phyloP scores from a whole-genome alignment of 176 grass and related monocot species.

The Olyra latifolia region DNA sequence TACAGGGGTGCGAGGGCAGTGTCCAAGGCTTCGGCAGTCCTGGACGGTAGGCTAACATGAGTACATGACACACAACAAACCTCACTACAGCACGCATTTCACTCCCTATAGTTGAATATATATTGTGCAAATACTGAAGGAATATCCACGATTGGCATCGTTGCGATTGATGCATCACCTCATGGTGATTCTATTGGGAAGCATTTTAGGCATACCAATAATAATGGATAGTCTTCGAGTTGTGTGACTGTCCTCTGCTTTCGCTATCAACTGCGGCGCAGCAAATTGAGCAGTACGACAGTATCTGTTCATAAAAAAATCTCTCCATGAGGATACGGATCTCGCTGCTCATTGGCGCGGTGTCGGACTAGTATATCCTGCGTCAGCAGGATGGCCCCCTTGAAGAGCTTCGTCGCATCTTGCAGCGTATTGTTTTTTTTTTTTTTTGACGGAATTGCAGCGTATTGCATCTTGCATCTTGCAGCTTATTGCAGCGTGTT shows the following conservation, averaged over 20 bases:
- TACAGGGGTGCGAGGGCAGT: slow-evolving; percentile 76
- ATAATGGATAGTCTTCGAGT: neutral
- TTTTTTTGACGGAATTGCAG: too few relatives aligned
- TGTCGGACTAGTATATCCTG: neutral
- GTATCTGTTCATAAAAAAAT: neutral
- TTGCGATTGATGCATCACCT: neutral
- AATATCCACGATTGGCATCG: neutral
- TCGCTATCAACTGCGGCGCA: neutral
- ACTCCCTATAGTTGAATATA: neutral
- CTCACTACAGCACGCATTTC: neutral
- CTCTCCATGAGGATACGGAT: neutral
- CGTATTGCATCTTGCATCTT: too few relatives aligned
- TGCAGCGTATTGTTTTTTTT: neutral
- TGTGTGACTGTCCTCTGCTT: neutral
- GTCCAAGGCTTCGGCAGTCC: slow-evolving; percentile 64
- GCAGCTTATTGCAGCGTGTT: too few relatives aligned
- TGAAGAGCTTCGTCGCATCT: neutral
- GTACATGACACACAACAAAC: slow-evolving; percentile 36
- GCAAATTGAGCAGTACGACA: neutral
- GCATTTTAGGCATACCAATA: neutral
- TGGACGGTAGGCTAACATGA: slow-evolving; percentile 61
- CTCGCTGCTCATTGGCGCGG: neutral
- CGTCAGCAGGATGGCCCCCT: neutral
- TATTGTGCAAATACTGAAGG: neutral
- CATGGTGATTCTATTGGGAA: slow-evolving; percentile 17